These are phyloP conservation scores for Trebouxia sp. DNA, from an alignment of 139 green algal species.

Conservation along the genomic window DNA sequence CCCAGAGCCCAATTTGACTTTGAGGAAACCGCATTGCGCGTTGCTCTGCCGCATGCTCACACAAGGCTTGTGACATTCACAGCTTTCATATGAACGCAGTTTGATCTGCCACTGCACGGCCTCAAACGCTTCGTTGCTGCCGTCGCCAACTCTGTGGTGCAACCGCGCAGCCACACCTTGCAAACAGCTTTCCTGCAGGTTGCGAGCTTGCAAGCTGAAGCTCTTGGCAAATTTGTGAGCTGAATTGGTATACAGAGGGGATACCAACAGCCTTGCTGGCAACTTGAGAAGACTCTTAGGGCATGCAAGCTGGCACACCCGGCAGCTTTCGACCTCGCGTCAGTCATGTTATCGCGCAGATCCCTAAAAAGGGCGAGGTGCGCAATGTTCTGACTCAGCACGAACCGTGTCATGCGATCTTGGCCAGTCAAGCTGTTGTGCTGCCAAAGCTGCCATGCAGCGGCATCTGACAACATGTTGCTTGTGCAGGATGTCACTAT, in stretches of 20 bases:
- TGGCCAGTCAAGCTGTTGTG: not conserved
- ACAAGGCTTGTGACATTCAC: too few relatives aligned
- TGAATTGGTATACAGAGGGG: too few relatives aligned
- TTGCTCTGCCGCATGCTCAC: not conserved
- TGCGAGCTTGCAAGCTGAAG: too few relatives aligned
- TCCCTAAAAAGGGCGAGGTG: constrained; percentile 15
- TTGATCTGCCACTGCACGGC: too few relatives aligned
- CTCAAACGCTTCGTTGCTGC: too few relatives aligned
- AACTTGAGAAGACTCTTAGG: too few relatives aligned
- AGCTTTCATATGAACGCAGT: too few relatives aligned
- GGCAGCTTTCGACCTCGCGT: not conserved
- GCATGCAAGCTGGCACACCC: constrained; percentile 3
- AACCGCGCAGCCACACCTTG: too few relatives aligned
- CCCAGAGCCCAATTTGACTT: not conserved
- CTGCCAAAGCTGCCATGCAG: not conserved
- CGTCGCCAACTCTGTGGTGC: too few relatives aligned
- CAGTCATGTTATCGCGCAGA: not conserved
- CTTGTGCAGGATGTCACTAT: not conserved
- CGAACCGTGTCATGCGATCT: not conserved
- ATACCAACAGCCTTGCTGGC: too few relatives aligned
- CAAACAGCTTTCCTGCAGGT: too few relatives aligned
- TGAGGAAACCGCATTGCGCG: not conserved
- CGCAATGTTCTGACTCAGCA: not conserved
- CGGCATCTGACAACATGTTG: not conserved
- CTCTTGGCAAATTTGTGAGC: too few relatives aligned